Conservation (phyloP, 345 rosid genomes). For the Lepidium sativum region DNA sequence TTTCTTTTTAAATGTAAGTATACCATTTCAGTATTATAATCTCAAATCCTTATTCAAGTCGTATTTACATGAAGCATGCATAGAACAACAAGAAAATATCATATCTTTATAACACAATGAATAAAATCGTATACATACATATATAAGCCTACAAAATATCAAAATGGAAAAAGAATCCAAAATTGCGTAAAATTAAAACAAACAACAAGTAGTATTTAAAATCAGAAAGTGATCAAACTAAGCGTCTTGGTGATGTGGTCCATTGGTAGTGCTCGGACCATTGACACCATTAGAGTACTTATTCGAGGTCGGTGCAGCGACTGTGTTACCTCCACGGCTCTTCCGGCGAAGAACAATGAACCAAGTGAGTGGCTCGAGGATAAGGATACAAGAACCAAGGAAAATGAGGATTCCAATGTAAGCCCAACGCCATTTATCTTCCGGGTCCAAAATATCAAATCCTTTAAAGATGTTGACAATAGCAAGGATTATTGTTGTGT, state of each 20-base stretch:
- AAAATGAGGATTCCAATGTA: conserved; percentile 50
- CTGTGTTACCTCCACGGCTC: conserved; percentile 26
- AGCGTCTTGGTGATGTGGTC: conserved; percentile 23
- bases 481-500: conserved; percentile 48
- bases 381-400: conserved; percentile 36
- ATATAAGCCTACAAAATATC: conserved; percentile 8
- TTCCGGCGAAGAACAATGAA: conserved; percentile 51
- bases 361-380: conserved; percentile 76
- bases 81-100: not conserved
- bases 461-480: conserved; percentile 66
- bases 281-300: conserved; percentile 31
- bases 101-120: conserved; percentile 16
- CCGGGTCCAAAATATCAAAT: conserved; percentile 48
- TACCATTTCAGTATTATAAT: not conserved
- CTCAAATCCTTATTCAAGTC: not conserved
- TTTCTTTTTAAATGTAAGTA: not conserved
- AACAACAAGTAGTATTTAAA: conserved; percentile 1
- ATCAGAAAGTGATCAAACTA: conserved; percentile 18
- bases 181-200: conserved; percentile 5
- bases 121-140: conserved; percentile 13
- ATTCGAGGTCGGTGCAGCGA: conserved; percentile 13
- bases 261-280: conserved; percentile 26
- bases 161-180: conserved; percentile 8
- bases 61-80: not conserved
- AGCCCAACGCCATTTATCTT: conserved; percentile 46